phyloP scores from a whole-genome alignment of 441 rosid species.

The California macrophylla region DNA sequence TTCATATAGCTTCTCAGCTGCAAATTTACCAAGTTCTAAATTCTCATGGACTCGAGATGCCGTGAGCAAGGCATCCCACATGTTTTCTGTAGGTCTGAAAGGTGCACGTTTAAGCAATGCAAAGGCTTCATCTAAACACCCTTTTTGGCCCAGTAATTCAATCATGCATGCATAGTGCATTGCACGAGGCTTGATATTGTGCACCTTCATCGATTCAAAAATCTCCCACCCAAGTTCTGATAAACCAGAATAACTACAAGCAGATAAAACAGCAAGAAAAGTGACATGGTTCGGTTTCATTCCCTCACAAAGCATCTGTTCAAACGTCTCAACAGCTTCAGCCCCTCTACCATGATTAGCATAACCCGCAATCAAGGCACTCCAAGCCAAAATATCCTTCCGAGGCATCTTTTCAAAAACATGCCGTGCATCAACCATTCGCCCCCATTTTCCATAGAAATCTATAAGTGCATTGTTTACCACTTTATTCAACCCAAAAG shows the following conservation, averaged over 20 bases:
- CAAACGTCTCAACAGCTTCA: constrained; percentile 59
- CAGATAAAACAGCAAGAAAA: constrained; percentile 71
- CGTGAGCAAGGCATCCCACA: constrained; percentile 89
- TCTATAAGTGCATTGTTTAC: constrained; percentile 76
- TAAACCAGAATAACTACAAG: constrained; percentile 69
- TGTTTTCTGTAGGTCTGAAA: constrained; percentile 59
- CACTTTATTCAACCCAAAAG: constrained; percentile 62
- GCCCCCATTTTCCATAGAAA: constrained; percentile 94
- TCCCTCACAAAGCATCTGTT: constrained; percentile 49
- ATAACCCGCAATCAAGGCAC: constrained; percentile 78
- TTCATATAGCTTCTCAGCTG: constrained; percentile 68
- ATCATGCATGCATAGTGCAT: constrained; percentile 87
- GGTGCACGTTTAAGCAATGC: constrained; percentile 57
- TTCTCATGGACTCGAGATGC: constrained; percentile 68
- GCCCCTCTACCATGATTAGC: constrained; percentile 68
- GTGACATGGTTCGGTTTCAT: constrained; percentile 69
- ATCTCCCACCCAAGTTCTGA: constrained; percentile 69
- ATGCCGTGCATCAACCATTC: constrained; percentile 57
- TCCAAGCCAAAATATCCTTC: constrained; percentile 72
- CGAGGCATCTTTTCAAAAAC: constrained; percentile 64
- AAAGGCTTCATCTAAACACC: constrained; percentile 76
- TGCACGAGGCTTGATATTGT: constrained; percentile 67
- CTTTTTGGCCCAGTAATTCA: constrained; percentile 68
- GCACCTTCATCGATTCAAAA: constrained; percentile 61
- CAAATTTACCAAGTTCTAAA: constrained; percentile 69